Base-by-base conservation (phyloP, 2,329 filamentous ascomycete genomes). In the Rhinocladiella similis region DNA sequence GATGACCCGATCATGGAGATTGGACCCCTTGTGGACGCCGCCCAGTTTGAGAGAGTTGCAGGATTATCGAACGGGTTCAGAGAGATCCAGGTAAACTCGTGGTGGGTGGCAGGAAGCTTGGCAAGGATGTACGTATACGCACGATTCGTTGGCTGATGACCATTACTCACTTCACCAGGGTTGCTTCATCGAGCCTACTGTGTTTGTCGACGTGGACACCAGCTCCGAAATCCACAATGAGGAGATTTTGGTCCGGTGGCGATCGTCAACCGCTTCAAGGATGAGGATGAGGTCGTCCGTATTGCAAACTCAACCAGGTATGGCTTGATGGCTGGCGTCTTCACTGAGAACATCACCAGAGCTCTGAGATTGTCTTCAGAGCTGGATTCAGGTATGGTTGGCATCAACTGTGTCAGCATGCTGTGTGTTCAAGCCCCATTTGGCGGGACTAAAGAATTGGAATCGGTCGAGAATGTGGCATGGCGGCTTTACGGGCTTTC, bases 401-500 rank as follows among this genome's bases (percentile, higher is more conserved):
- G 72, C 71, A 68, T 77, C 33, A 77, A 77, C 54, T 73, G 69
- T 33, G 72, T 68, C 25, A 70, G 70, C 54, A 69, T 75, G 38
- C 71, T 69, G 35, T 70, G 75, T 56, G 66, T 67, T 0, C 64
- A 69, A 0, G 60, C 74, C 9, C 72, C 74, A 1, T 76, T 75
- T 55, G 74, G 74, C 16, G 74, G 74, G 38, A 69, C 74, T 9
- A 77, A 77, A 63, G 72, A 76, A 62, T 75, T 50, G 75, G 75
- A 16, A 75, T 82, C 65, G 81, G 81, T 0, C 68, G 80, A 10
- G 77, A 83, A 57, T 60, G 74, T 52, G 72, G 73, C 25, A 27
- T 27, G 25, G 25, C 25, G 25, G 25, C 25, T 27, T 27, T 27
- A 7, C 25, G 25, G 25, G 25, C 25, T 7, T 27, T 27, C 7